These are phyloP conservation scores for Wickerhamiella australiensis DNA, from an alignment of 805 yeast species.

Conservation along the genomic window DNA sequence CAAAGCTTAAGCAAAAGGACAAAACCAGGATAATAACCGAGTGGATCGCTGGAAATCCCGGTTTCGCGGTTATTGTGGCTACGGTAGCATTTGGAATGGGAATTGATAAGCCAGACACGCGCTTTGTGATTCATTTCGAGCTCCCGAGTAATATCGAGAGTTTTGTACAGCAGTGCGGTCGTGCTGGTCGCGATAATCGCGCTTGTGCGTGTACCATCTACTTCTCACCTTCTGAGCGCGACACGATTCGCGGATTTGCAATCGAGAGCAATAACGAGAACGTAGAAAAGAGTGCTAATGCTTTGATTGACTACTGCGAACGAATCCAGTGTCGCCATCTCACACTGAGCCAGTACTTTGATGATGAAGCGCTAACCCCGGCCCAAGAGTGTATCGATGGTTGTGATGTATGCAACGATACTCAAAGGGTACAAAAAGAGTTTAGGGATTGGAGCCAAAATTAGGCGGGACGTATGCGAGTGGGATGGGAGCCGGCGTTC, in stretches of 20 bases:
- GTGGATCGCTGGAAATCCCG: constrained; percentile 58
- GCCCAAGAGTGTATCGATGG: not conserved
- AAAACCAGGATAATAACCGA: constrained; percentile 45
- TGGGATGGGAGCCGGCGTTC: no score
- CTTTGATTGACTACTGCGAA: constrained; percentile 63
- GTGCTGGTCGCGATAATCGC: constrained; percentile 94
- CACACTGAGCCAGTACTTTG: constrained; percentile 19
- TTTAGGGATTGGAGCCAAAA: constrained; percentile 3
- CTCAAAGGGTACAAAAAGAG: not conserved
- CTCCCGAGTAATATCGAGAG: constrained; percentile 88
- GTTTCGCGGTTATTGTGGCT: constrained; percentile 73
- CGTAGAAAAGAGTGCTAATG: not conserved
- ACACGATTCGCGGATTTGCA: constrained; percentile 69
- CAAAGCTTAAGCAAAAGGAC: constrained; percentile 67
- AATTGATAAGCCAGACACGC: constrained; percentile 88
- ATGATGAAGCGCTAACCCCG: constrained; percentile 2
- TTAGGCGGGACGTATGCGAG: not conserved
- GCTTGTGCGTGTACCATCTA: constrained; percentile 74
- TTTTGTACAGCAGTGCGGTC: constrained; percentile 93
- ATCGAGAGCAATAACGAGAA: constrained; percentile 54
- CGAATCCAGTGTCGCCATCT: constrained; percentile 17
- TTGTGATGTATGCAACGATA: constrained; percentile 3
- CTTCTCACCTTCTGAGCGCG: constrained; percentile 53
- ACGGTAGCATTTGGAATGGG: constrained; percentile 99
- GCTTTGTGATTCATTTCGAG: constrained; percentile 81